Base-by-base conservation (phyloP, 176 grass and related monocot genomes). In the Ampelocalamus luodianensis region DNA sequence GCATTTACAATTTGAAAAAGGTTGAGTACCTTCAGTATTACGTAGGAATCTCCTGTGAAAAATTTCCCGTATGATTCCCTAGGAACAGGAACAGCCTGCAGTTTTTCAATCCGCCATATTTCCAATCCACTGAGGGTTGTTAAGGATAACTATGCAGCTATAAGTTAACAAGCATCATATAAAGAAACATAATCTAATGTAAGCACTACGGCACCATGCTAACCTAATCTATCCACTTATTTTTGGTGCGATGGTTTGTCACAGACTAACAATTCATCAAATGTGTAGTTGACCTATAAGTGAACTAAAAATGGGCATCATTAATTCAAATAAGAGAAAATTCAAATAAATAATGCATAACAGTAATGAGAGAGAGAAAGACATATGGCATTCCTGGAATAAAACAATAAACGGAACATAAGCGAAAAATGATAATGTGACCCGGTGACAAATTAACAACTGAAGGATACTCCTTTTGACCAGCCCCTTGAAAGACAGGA, bases 41-140 rank as follows among this genome's bases (percentile, higher is more conserved):
- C 84, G 78, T 99, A 99, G 34, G 96, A 91, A 82, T 99, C 93
- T 45, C 91, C 91, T 65, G 90, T 89, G 72, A 96, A 96, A 90
- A 99, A 99, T 34, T 88, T 96, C 36, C 96, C 91, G 80, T 96
- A 62, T 67, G 86, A 96, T 79, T 92, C 92, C 88, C 82, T 96
- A 16, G 93, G 84, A 49, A 96, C 84, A 78, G 90, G 96, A 71
- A 99, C 84, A 42, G 88, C 91, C 43, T 86, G 83, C 72, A 95
- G 87, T 76, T 92, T 99, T 87, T 99, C 96, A 84, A 99, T 94
- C 54, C 90, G 70, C 96, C 96, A 99, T 88, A 99, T 99, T 88
- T 99, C 96, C 86, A 99, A 80, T 82, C 93, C 96, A 77, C 96
- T 99, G 68, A 67, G 34, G 36, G 16, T 67, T 82, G 87, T 95